Evolutionary conservation across 352 stramenopile genomes (phyloP), one percentile per base, ranked within the genome.

Genomic region (Stramenopiles sp.): DNA sequence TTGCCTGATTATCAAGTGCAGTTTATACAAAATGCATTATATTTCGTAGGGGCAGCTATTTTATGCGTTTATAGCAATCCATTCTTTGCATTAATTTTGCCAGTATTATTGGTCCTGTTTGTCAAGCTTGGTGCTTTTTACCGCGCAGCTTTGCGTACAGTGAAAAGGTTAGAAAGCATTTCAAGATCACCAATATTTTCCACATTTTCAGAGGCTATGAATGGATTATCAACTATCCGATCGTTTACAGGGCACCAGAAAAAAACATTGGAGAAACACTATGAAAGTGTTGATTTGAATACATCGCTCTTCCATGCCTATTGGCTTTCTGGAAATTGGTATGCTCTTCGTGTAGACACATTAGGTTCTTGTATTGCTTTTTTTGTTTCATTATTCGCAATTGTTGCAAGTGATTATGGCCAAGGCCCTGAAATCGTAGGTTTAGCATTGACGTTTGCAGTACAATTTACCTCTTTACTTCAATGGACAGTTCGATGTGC

Each of bases 221-320:
- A 78, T 0, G 82, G 81, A 0, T 78, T 85, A 0, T 20, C 31
- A 27, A 80, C 79, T 27, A 82, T 84, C 30, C 80, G 82, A 29
- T 69, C 81, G 13, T 83, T 78, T 63, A 6, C 78, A 23, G n/a
- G 74, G n/a, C 53, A 63, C 30, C 0, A 63, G 1, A 82, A 81
- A 74, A 80, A 82, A 6, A 91, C 90, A 78, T 79, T 80, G 63
- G 1, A 7, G 0, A 80, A 81, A 27, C 43, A 86, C 23, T 84
- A 94, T 81, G 63, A 80, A 6, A 93, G 90, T 74, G 85, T 80
- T 33, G 80, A 78, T 29, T 84, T 84, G 7, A 83, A 90, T 79
- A 79, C 91, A 43, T 86, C 87, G 76, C 92, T 90, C 79, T 83
- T 88, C n/a, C 82, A 85, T 29, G 83, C 83, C 31, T 83, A 89